phyloP scores from a whole-genome alignment of 1,139 yeast genomes.

The Yamadazyma diospyri region DNA sequence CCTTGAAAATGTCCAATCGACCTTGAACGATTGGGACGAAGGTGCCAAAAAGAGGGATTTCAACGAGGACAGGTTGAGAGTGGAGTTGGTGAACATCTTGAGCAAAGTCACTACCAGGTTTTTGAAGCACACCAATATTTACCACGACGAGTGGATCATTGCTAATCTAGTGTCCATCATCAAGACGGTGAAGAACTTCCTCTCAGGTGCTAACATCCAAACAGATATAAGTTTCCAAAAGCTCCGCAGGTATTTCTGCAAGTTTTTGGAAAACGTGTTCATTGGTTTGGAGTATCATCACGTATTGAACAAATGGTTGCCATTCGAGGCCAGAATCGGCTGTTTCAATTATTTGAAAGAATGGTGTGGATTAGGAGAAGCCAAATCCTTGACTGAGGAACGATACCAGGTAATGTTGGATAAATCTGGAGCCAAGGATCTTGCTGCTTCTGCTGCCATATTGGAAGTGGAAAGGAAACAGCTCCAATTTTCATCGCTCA shows the following conservation, averaged over 20 bases:
- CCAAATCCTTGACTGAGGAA: conserved; percentile 56
- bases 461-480: conserved; percentile 78
- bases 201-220: conserved; percentile 60
- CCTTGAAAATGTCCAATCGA: conserved; percentile 70
- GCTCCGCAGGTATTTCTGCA: conserved; percentile 77
- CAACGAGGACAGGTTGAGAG: conserved; percentile 52
- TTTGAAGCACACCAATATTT: conserved; percentile 47
- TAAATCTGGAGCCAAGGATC: conserved; percentile 43
- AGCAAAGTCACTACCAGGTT: conserved; percentile 67
- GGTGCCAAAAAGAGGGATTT: conserved; percentile 26
- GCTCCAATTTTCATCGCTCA: conserved; percentile 67
- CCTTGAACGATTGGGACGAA: conserved; percentile 59
- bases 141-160: conserved; percentile 68
- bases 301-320: conserved; percentile 55
- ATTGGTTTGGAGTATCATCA: conserved; percentile 45
- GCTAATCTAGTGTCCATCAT: conserved; percentile 61
- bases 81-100: conserved; percentile 77
- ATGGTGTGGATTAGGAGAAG: conserved; percentile 91
- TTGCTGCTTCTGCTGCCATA: conserved; percentile 63
- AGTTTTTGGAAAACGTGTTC: conserved; percentile 68
- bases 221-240: conserved; percentile 69
- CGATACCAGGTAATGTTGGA: conserved; percentile 63
- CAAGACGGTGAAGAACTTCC: conserved; percentile 60
- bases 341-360: conserved; percentile 80
- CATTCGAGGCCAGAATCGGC: conserved; percentile 81